Evolutionary conservation across 176 grass and related monocot species (phyloP), one percentile per base, ranked within the genome.

Genomic region (Phoenix roebelenii): DNA sequence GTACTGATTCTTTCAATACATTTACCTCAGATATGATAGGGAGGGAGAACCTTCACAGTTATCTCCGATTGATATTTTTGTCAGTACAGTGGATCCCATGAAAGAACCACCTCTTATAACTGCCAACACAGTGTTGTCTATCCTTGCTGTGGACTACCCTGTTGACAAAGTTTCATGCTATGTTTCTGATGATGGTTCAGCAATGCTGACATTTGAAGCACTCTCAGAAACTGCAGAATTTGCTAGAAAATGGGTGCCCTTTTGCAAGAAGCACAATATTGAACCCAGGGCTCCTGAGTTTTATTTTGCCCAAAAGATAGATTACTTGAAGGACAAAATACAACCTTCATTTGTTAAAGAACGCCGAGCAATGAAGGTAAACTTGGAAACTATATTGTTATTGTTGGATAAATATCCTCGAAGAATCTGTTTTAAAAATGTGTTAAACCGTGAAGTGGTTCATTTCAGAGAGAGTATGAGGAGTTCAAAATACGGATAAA

Each of bases 281-380:
- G 90, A 95, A 75, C 90, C 86, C 48, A 82, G 86, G 61, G 90
- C 90, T 70, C 90, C 90, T 58, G 90, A 95, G 55, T 95, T 89
- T 83, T 95, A 95, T 60, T 95, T 95, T 78, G 82, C 83, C 63
- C 90, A 90, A 80, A 95, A 95, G 74, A 95, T 95, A 55, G 86
- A 95, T 74, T 90, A 95, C 70, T 72, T 95, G 25, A 95, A 87
- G 54, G 90, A 95, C 67, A 95, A 95, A 74, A 79, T 95, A 44
- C 79, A 84, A 65, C 90, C 90, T 51, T 90, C 86, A 54, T 95
- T 95, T 87, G 90, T 90, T 22, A 95, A 89, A 76, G 86, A 95
- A 69, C 81, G 90, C 26, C 71, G 90, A 9, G 83, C 90, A 61
- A 95, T 95, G 90, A 95, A 95, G 85, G 90, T 89, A 73, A 80